Conservation (phyloP, 2,329 filamentous ascomycete genomes). For the Apiospora sp. region DNA sequence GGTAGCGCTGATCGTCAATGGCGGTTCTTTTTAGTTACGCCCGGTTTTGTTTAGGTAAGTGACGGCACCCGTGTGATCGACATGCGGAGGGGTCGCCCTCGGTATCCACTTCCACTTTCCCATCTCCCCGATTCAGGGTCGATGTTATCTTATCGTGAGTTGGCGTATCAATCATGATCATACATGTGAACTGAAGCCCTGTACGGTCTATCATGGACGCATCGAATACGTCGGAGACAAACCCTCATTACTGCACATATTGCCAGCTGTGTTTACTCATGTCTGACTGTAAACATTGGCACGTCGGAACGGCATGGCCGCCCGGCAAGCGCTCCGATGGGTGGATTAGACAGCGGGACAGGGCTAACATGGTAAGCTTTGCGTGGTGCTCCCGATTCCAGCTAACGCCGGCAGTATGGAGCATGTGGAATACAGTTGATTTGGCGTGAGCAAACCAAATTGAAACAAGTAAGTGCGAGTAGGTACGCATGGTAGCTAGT, state of each 20-base stretch:
- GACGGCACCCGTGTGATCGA: background rate
- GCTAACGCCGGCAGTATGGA: background rate
- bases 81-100: background rate
- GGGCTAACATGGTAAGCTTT: background rate
- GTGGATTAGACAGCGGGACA: background rate
- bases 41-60: conserved; percentile 10
- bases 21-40: background rate
- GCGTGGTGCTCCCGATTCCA: background rate
- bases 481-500: too few species aligned
- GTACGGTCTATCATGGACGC: background rate
- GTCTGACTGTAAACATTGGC: background rate
- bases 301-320: background rate
- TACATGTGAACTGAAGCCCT: background rate
- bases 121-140: background rate
- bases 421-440: background rate
- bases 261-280: background rate
- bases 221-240: background rate
- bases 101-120: background rate
- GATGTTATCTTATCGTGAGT: conserved; percentile 1
- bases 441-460: background rate
- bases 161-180: background rate
- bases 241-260: background rate
- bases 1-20: background rate
- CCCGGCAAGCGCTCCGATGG: background rate
- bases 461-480: background rate